A percentile compares a stretch with the other conserved stretches of the same genome.
phyloP scores from a whole-genome alignment of 2,329 filamentous ascomycete species.

The Fusarium sp. region DNA sequence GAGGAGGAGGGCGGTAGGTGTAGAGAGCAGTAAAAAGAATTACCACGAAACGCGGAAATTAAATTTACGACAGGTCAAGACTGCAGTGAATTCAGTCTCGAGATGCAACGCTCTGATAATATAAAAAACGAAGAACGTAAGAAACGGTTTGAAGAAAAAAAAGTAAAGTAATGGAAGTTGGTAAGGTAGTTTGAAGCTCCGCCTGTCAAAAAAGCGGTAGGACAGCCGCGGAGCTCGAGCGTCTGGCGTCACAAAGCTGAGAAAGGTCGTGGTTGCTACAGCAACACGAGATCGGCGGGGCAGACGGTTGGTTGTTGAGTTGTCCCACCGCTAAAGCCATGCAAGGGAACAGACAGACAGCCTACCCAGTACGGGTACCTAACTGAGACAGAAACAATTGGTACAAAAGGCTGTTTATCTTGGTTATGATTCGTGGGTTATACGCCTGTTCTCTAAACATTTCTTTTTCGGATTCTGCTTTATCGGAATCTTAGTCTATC shows the following conservation, averaged over 20 bases:
- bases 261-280: slow-evolving; percentile 16
- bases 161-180: neutral
- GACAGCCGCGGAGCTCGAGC: slow-evolving; percentile 34
- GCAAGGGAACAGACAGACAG: slow-evolving; percentile 7
- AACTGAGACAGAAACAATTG: slow-evolving; percentile 24
- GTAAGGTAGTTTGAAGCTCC: slow-evolving; percentile 28
- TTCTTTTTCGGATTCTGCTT: neutral
- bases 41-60: slow-evolving; percentile 16
- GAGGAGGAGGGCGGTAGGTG: slow-evolving; percentile 1
- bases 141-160: slow-evolving; percentile 30
- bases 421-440: neutral
- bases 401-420: slow-evolving; percentile 5
- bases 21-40: slow-evolving; percentile 18
- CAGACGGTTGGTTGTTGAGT: slow-evolving; percentile 19
- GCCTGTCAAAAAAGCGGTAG: slow-evolving; percentile 42
- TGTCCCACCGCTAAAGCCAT: slow-evolving; percentile 27
- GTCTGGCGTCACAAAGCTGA: slow-evolving; percentile 27
- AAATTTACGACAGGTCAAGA: slow-evolving; percentile 16
- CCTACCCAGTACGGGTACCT: neutral
- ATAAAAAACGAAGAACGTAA: slow-evolving; percentile 21
- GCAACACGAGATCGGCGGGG: slow-evolving; percentile 31
- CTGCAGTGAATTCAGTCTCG: slow-evolving; percentile 19
- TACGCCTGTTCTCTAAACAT: neutral
- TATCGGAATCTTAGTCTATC: slow-evolving; percentile 1
- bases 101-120: slow-evolving; percentile 15